Evolutionary conservation across 2,329 filamentous ascomycete species (phyloP), one percentile per base, ranked within the genome.

Genomic region (Calonectria pseudoturangicola): DNA sequence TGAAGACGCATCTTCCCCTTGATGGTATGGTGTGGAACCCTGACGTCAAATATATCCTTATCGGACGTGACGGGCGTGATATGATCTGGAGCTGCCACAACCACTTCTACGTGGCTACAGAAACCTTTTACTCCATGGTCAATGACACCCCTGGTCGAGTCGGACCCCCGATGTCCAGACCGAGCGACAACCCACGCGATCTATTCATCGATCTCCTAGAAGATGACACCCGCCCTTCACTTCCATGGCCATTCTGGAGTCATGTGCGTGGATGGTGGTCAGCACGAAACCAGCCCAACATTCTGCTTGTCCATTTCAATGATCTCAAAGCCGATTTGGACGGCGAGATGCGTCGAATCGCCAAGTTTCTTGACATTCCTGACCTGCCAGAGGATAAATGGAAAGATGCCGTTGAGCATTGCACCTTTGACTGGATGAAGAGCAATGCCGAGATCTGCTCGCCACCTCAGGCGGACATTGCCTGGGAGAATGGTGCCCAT

Each of bases 61-160:
- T 58, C 1, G 51, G 30, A 39, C 51, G 33, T 4, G 51, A 39
- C 21, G 51, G 51, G 8, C 51, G 51, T 58, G 51, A 58, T 58
- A 58, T 58, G 51, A 58, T 58, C 13, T 58, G 51, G 51, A 58
- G 51, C 51, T 58, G 51, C 51, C 51, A 58, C 16, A 58, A 39
- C 13, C 51, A 56, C 30, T 36, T 56, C 8, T 56, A 21, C 4
- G 51, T 36, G 9, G 51, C 51, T 0, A 56, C 51, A 4, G 51
- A 36, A 12, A 27, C 28, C 13, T 56, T 56, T 7, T 36, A 21
- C 18, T 36, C 51, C 2, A 15, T 56, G 2, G 16, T 56, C 16
- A 56, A 56, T 18, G 51, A 56, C 30, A 56, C 51, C 18, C 51
- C 51, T 1, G 51, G 51, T 3, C 51, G 51, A 13, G 51, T 56